Percentiles rank a stretch among this genome's conserved stretches.
Conservation (phyloP, 805 yeast genomes). For the Schwanniomyces sp. region DNA sequence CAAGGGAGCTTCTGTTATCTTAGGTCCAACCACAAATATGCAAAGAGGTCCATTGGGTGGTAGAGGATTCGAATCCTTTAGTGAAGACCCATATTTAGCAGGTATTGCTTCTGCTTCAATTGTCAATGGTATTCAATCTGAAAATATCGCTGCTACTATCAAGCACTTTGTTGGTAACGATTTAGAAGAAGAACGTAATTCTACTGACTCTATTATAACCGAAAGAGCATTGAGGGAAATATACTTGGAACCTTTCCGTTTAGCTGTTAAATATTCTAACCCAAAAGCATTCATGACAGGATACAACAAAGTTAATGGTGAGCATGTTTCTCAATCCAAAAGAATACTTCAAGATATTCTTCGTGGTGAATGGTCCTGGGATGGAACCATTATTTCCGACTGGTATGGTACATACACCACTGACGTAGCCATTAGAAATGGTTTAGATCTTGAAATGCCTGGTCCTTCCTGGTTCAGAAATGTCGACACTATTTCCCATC, state of each 20-base stretch:
- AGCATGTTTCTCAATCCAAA: conserved; percentile 24
- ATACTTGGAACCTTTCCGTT: conserved; percentile 32
- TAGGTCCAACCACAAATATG: conserved; percentile 34
- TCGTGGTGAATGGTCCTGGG: conserved; percentile 31
- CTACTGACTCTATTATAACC: conserved; percentile 27
- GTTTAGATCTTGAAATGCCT: conserved; percentile 36
- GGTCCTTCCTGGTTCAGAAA: conserved; percentile 27
- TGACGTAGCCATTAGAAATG: conserved; percentile 24
- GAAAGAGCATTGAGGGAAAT: conserved; percentile 33
- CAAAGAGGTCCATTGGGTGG: conserved; percentile 36
- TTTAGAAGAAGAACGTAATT: conserved; percentile 29
- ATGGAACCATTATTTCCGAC: conserved; percentile 33
- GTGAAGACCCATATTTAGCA: conserved; percentile 32
- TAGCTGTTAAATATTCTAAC: conserved; percentile 28
- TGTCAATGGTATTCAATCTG: conserved; percentile 27
- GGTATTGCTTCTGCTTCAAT: conserved; percentile 25
- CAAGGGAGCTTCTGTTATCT: conserved; percentile 28
- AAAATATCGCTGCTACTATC: conserved; percentile 26
- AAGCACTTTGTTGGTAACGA: conserved; percentile 35
- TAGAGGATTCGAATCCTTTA: conserved; percentile 32
- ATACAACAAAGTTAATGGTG: conserved; percentile 33
- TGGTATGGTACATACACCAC: conserved; percentile 32
- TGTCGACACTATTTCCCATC: conserved; percentile 11
- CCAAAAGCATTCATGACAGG: conserved; percentile 32
- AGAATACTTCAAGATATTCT: conserved; percentile 22